Conservation (phyloP, 2,329 filamentous ascomycete genomes). For the Chrysoporthe austroafricana region DNA sequence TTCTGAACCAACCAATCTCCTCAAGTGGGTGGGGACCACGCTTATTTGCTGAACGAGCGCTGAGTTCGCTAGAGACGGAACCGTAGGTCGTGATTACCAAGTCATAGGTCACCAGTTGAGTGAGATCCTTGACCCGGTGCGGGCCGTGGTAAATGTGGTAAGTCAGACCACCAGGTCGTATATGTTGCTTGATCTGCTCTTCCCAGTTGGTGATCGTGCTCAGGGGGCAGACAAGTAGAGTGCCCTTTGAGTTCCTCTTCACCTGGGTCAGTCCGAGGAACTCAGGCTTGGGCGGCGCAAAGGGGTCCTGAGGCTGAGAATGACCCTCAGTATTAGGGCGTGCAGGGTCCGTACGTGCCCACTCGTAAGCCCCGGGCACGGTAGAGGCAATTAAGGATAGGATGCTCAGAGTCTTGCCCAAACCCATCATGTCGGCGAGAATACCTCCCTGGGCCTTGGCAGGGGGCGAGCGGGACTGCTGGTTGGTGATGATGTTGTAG, state of each 20-base stretch:
- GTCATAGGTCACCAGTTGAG: constrained; percentile 73
- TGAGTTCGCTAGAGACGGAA: constrained; percentile 80
- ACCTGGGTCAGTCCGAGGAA: constrained; percentile 55
- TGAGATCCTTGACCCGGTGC: constrained; percentile 70
- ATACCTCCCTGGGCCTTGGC: constrained; percentile 73
- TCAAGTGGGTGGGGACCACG: constrained; percentile 67
- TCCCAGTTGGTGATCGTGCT: constrained; percentile 96
- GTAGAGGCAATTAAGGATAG: constrained; percentile 76
- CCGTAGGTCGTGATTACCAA: constrained; percentile 93
- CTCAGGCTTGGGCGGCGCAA: constrained; percentile 46
- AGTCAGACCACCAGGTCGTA: constrained; percentile 65
- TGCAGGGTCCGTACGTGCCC: constrained; percentile 57
- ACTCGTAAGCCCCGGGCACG: constrained; percentile 63
- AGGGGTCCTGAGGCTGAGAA: constrained; percentile 38
- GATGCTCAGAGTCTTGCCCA: constrained; percentile 87
- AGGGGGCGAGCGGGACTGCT: constrained; percentile 62
- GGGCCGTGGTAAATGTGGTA: constrained; percentile 88
- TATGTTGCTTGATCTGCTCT: constrained; percentile 84
- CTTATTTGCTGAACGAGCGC: constrained; percentile 64
- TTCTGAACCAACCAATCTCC: constrained; percentile 87
- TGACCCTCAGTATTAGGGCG: constrained; percentile 49
- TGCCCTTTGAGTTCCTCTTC: constrained; percentile 74
- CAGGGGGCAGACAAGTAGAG: constrained; percentile 84
- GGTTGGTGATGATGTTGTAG: constrained; percentile 84
- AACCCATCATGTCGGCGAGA: constrained; percentile 84